Evolutionary conservation across 345 rosid genomes (phyloP), one percentile per base, ranked within the genome.

Genomic region (Nephelium lappaceum): DNA sequence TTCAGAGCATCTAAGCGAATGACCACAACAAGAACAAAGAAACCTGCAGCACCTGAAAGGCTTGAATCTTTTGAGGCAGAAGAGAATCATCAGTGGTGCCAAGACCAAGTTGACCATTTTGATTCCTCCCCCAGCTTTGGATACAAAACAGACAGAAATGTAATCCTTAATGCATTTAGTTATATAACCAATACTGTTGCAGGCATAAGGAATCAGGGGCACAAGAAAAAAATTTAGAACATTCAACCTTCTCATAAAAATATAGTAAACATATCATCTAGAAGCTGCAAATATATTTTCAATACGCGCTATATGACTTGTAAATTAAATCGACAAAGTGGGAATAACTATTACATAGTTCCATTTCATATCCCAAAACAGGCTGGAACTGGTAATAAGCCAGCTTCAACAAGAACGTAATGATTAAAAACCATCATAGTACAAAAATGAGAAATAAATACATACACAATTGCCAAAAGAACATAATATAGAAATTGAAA

Each of bases 31-130:
- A 62, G 23, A 25, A 74, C 24, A 1, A 42, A 80, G 3, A 25
- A 12, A 71, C 15, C 57, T 6, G 62, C 12, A 65, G 53, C 77
- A 93, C 99, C 99, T 96, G 84, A 82, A 96, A 96, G 71, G 97
- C 97, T 81, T 87, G 84, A 83, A 96, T 89, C 86, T 89, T 91
- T 81, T 87, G 93, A 83, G 99, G 99, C 80, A 96, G 91, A 58
- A 89, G 91, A 87, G 97, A 91, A 82, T 93, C 98, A 80, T 91
- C 97, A 10, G 80, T 89, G 82, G 86, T 91, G 67, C 98, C 98
- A 69, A 94, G 95, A 82, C 99, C 98, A 83, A 96, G 99, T 85
- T 96, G 97, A 78, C 99, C 99, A 83, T 96, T 96, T 87, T 96
- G 99, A 87, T 96, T 96, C 71, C 99, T 88, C 74, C 99, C 99